Evolutionary conservation across 352 stramenopile genomes (phyloP), one percentile per base, ranked within the genome.

Genomic region (Pythium periplocum): DNA sequence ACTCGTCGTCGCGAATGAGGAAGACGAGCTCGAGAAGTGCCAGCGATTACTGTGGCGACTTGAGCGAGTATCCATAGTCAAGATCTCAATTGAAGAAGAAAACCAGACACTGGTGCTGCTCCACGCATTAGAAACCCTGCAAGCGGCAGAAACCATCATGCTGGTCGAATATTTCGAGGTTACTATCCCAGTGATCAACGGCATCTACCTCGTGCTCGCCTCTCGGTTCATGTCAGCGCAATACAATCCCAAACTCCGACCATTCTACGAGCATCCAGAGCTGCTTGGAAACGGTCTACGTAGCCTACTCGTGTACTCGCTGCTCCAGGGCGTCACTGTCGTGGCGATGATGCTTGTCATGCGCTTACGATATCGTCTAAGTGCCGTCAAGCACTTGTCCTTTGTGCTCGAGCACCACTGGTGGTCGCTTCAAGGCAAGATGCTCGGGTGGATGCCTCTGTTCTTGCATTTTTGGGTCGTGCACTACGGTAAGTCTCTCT

Each of bases 301-400:
- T 8, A 44, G 32, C 26, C 10, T 53, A 4, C 4, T 43, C 17
- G 9, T 53, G 33, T 53, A 53, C 26, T 41, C 48, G 8, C 10
- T 41, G 5, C 48, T 53, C 9, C 48, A 53, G 48, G 48, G 48
- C 4, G 6, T 53, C 34, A 44, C 9, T 41, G 12, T 53, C 12
- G 32, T 53, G 12, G 34, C 34, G 4, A 63, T 63, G 56, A 44
- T 45, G 11, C 2, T 53, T 2, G 56, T 57, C 17, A 63, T 62
- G 55, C 35, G 47, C 12, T 37, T 39, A 41, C 56, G 56, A 17
- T 63, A 50, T 37, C 42, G 49, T 12, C 32, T 63, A 6, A 56
- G 47, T 0, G 36, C 49, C 2, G 8, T 42, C 12, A 34, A 11
- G 9, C 43, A 43, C 26, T 38, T 63, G 4, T 11, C 56, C 9